These are phyloP conservation scores for Penicillium sp. DNA, from an alignment of 2,329 filamentous ascomycete species.

Conservation along the genomic window DNA sequence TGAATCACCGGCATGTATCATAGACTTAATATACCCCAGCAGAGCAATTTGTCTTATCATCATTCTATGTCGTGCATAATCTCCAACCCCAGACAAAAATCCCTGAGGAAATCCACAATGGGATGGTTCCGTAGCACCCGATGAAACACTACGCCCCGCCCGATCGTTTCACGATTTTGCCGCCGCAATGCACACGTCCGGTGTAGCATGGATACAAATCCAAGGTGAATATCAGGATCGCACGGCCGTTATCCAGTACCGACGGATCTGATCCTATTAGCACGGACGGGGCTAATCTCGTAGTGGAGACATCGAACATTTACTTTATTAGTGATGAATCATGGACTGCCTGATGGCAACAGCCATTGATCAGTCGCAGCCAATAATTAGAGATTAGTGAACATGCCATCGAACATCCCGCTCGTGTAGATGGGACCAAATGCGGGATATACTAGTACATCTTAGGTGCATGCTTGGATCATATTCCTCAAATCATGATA, in stretches of 20 bases:
- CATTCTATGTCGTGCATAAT: slow-evolving; percentile 29
- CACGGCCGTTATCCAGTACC: not conserved
- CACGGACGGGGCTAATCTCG: not conserved
- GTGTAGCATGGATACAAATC: not conserved
- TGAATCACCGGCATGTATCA: slow-evolving; percentile 41
- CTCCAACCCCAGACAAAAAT: slow-evolving; percentile 7
- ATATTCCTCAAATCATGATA: not conserved
- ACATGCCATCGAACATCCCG: not conserved
- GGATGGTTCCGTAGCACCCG: not conserved
- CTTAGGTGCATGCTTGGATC: not conserved
- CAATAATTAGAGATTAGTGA: not conserved
- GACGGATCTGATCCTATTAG: not conserved
- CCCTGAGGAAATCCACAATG: not conserved
- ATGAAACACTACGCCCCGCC: slow-evolving; percentile 21
- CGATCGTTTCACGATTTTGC: slow-evolving; percentile 20
- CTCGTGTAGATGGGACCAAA: not conserved
- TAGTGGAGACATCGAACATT: not conserved
- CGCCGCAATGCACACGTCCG: not conserved
- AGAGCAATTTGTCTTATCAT: slow-evolving; percentile 27
- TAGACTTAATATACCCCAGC: slow-evolving; percentile 46
- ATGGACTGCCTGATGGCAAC: not conserved
- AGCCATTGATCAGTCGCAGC: not conserved
- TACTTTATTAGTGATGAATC: not conserved
- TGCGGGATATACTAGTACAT: not conserved
- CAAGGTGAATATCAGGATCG: not conserved